A percentile compares a stretch with the other conserved stretches of the same genome.
Conservation (phyloP, 805 yeast genomes). For the Myxozyma geophila region DNA sequence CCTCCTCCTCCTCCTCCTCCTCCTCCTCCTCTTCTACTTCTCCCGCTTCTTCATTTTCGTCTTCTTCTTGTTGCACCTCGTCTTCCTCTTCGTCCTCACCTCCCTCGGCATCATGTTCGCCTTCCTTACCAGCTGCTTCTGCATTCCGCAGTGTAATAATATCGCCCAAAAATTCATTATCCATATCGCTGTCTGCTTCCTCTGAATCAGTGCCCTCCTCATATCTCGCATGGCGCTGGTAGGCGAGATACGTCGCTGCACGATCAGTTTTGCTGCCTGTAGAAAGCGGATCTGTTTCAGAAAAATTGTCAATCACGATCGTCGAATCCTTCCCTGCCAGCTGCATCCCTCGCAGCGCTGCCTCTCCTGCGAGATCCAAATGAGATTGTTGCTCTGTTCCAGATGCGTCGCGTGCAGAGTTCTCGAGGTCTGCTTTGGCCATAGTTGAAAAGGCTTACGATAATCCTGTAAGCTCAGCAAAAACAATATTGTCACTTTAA, state of each 20-base stretch:
- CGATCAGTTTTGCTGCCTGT: background rate
- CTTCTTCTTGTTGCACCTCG: too few species aligned
- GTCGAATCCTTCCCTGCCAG: slow-evolving; percentile 17
- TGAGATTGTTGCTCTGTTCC: background rate
- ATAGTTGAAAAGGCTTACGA: background rate
- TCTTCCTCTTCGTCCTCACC: slow-evolving; percentile 17
- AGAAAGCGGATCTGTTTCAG: background rate
- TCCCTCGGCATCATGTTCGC: slow-evolving; percentile 4
- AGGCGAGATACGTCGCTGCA: background rate
- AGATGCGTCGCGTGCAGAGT: slow-evolving; percentile 1
- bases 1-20: slow-evolving; percentile 15
- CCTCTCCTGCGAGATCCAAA: background rate
- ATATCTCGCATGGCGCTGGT: background rate
- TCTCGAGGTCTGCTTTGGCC: background rate
- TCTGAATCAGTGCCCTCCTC: background rate
- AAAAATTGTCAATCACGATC: slow-evolving; percentile 3
- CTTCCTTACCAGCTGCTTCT: background rate
- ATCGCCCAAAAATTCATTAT: background rate
- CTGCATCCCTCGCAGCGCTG: background rate
- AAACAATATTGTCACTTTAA: too few species aligned
- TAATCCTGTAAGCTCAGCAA: background rate
- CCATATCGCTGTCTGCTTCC: slow-evolving; percentile 9
- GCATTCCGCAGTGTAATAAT: background rate
- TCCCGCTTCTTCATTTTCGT: slow-evolving; percentile 17
- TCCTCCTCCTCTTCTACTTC: slow-evolving; percentile 21